Evolutionary conservation across 345 rosid genomes (phyloP).

Genomic region (Brassica rapa): DNA sequence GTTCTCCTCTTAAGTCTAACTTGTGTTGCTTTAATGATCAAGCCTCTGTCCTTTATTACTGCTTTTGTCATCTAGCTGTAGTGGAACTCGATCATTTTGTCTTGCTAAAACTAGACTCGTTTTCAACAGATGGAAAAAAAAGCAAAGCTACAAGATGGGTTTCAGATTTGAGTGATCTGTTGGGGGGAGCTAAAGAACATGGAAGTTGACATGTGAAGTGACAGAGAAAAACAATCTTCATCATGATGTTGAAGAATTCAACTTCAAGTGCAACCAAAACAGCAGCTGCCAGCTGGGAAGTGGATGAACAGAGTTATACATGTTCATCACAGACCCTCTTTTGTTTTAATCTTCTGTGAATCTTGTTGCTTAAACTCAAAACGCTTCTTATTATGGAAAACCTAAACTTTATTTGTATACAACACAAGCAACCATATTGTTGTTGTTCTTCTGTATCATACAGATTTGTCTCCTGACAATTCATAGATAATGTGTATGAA

Average conservation of each 20-base stretch:
- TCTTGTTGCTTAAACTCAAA: conserved; percentile 2
- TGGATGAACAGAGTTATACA: conserved; percentile 34
- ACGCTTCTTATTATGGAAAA: neutral
- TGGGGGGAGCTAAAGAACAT: conserved; percentile 76
- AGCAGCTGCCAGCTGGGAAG: conserved; percentile 51
- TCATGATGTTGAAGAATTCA: conserved; percentile 66
- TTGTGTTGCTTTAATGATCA: neutral
- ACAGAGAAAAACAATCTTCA: conserved; percentile 71
- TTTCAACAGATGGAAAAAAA: conserved; percentile 61
- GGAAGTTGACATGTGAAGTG: conserved; percentile 92
- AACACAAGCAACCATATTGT: conserved; percentile 1
- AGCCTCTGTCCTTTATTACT: neutral
- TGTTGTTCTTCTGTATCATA: conserved; percentile 14
- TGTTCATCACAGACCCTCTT: conserved; percentile 19
- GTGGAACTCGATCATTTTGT: neutral
- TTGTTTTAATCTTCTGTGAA: conserved; percentile 1
- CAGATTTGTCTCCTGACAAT: conserved; percentile 1
- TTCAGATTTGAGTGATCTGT: conserved; percentile 73
- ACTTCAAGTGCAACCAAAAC: conserved; percentile 53
- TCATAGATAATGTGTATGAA: neutral
- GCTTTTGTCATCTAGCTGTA: neutral
- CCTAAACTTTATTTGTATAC: neutral
- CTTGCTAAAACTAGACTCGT: neutral
- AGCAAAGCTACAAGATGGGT: conserved; percentile 75
- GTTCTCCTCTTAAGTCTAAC: neutral